Base-by-base conservation (phyloP, 1,139 yeast genomes). In the Meyerozyma carpophila region DNA sequence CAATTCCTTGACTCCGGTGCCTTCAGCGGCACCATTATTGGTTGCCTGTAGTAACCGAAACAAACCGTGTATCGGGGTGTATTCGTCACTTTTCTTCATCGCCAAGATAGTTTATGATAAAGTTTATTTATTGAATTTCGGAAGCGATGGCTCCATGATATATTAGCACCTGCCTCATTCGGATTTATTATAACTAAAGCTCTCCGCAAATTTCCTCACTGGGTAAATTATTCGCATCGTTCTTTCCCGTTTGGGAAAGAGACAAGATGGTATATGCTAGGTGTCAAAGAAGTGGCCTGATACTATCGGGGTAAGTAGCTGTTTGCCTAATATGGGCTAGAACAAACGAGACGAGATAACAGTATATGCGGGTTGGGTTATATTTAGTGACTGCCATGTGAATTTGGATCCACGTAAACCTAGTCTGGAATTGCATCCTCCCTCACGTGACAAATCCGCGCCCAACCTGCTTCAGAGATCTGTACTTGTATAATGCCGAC, bases 1-100 rank as follows among this genome's bases (percentile, higher is more conserved):
- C 34, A 63, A 43, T 6, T 43, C 31, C 10, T 40, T 29, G 38
- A 61, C 52, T 1, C 69, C 68, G 2, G 65, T 60, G 3, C 64
- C 64, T 16, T 41, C 48, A 10, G 53, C 50, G 1, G 62, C 53
- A 14, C 54, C 53, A 39, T 58, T 51, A 21, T 51, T 47, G 5
- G 51, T 31, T 3, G 51, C 43, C 14, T 18, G 32, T 29, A 60
- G 40, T n/a, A 60, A 49, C 11, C 49, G 44, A 36, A 54, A 18
- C 6, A 61, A 41, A 11, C 65, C 65, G 18, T 51, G 45, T 27
- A 51, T 44, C 6, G 62, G 57, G 6, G 59, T 54, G 45, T 58
- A 58, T 24, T 46, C 44, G 14, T 43, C 45, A 5, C 24, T 21
- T 21, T 21, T 21, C 24, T 21, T 21, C 24, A 21, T 21, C 24